Conservation (phyloP, 176 grass and related monocot species). For the Carex kokanica region DNA sequence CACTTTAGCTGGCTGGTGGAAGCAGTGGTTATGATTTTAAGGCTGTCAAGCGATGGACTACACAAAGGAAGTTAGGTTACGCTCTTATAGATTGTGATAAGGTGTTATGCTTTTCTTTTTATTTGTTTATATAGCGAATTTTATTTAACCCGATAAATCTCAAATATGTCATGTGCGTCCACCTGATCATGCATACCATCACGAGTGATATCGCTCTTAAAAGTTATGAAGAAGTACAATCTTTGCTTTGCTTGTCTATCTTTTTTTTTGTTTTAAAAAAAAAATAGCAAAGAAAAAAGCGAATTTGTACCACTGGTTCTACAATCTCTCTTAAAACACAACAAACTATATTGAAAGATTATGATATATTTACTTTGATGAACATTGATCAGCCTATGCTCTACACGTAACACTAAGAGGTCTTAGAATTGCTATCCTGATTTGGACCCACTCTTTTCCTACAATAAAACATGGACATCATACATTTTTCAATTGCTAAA, state of each 20-base stretch:
- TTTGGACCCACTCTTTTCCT: background rate
- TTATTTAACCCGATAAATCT: background rate
- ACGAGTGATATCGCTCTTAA: background rate
- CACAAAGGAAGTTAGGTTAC: constrained; percentile 82
- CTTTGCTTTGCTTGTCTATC: background rate
- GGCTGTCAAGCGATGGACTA: constrained; percentile 91
- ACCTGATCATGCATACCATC: background rate
- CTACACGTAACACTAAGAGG: background rate
- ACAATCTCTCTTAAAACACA: background rate
- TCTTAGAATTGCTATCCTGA: background rate
- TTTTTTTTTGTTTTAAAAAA: background rate
- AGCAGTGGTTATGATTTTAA: constrained; percentile 64
- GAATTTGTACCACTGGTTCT: background rate
- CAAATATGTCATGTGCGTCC: background rate
- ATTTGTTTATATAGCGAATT: background rate
- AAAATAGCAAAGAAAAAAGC: background rate
- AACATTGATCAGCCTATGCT: background rate
- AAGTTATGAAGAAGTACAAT: background rate
- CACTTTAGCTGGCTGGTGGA: constrained; percentile 49
- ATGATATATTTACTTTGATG: background rate
- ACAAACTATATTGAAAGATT: background rate
- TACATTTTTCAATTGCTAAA: background rate
- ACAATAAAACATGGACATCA: background rate
- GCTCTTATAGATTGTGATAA: constrained; percentile 82
- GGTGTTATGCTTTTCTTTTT: constrained; percentile 35